Evolutionary conservation across 1,284 basidiomycete genomes (phyloP), one percentile per base, ranked within the genome.

Genomic region (Rhodotorula sp.): DNA sequence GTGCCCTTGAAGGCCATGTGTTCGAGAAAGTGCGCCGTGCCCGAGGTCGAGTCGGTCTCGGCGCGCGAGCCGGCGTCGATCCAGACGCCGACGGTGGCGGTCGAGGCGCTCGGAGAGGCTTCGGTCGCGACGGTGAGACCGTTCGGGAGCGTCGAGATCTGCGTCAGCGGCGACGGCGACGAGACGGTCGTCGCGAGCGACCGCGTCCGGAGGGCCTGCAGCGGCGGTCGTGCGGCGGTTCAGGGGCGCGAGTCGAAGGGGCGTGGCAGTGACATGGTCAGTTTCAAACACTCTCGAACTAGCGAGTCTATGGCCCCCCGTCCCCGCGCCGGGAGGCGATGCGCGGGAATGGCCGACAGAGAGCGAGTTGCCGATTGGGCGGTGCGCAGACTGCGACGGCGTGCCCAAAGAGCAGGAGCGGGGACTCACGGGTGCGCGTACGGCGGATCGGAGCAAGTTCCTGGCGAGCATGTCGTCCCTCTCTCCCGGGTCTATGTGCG

Each of bases 21-120:
- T 83, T 99, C 97, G 71, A 99, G 87, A 86, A 99, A 99, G 84
- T 99, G 97, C 64, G 97, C 97, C 14, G 94, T 97, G 66, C 97
- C 95, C 79, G 91, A 97, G 65, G 91, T 97, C 82, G 88, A 88
- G 83, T 91, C 88, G 64, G 91, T 95, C 86, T 99, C 97, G 73
- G 93, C 94, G 72, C 97, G 88, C 74, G 93, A 95, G 77, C 97
- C 97, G 71, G 95, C 95, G 81, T 98, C 95, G 80, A 99, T 97
- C 95, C 95, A 99, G 69, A 98, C 91, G 78, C 97, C 97, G 60
- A 99, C 94, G 47, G 95, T 99, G 23, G 95, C 95, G 19, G 95
- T 98, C 83, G 95, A 92, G n/a, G 93, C 90, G 81, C 93, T 89
- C 31, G 93, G 87, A 77, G 95, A 92, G 38, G 92, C 86, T 84